A percentile compares a stretch with the other conserved stretches of the same genome.
Evolutionary conservation across 2,329 filamentous ascomycete genomes (phyloP).

Genomic region (Pestalotiopsis sp.): DNA sequence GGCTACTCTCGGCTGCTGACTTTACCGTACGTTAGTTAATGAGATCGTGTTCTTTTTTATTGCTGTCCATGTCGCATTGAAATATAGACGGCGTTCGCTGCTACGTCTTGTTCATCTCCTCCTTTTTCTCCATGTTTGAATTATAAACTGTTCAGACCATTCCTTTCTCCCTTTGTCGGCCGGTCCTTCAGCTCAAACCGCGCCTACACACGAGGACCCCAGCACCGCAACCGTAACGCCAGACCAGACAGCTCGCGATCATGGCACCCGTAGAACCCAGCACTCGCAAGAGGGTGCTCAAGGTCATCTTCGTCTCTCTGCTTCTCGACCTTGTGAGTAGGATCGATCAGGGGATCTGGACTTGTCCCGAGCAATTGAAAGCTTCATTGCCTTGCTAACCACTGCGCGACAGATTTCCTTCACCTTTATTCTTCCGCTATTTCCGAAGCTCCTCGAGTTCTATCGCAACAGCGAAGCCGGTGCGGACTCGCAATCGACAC

Average conservation of each 20-base stretch:
- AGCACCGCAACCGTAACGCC: neutral
- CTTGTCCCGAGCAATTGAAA: slow-evolving; percentile 8
- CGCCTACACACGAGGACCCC: neutral
- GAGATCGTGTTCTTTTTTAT: neutral
- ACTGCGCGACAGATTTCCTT: slow-evolving; percentile 77
- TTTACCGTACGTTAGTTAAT: neutral
- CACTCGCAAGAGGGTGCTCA: slow-evolving; percentile 79
- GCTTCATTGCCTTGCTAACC: slow-evolving; percentile 11
- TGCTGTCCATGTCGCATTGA: neutral
- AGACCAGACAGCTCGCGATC: slow-evolving; percentile 4
- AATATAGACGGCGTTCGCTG: neutral
- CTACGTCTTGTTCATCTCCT: neutral
- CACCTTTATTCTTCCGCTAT: slow-evolving; percentile 96
- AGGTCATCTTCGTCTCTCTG: slow-evolving; percentile 86
- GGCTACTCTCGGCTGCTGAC: neutral
- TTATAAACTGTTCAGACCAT: neutral
- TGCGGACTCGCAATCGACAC: slow-evolving; percentile 43
- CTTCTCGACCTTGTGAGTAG: slow-evolving; percentile 81
- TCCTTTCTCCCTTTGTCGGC: neutral
- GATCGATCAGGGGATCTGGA: slow-evolving; percentile 6
- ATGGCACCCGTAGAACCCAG: slow-evolving; percentile 37
- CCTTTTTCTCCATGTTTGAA: neutral
- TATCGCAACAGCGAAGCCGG: slow-evolving; percentile 82
- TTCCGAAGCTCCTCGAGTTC: slow-evolving; percentile 93
- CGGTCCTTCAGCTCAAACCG: neutral